Evolutionary conservation across 106 monocot genomes (phyloP).

Genomic region (Hemerocallis citrina): DNA sequence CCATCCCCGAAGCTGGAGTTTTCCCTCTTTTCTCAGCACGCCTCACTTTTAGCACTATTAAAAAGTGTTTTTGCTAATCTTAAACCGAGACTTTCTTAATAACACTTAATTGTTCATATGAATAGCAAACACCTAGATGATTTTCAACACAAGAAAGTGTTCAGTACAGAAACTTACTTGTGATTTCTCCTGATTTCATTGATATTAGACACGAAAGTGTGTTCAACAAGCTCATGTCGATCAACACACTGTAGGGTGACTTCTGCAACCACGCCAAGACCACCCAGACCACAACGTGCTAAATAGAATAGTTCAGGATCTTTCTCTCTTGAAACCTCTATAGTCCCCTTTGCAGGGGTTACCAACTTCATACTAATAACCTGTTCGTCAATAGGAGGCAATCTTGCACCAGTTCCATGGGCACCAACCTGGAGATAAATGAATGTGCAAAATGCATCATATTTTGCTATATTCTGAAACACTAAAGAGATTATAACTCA

Average conservation of each 20-base stretch:
- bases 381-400: conserved; percentile 93
- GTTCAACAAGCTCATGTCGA: conserved; percentile 91
- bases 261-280: conserved; percentile 95
- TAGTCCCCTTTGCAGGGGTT: conserved; percentile 85
- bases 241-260: conserved; percentile 93
- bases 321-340: conserved; percentile 76
- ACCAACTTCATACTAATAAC: conserved; percentile 95
- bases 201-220: conserved; percentile 76
- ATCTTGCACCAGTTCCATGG: conserved; percentile 84
- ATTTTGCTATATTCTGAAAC: neutral
- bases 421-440: conserved; percentile 70
- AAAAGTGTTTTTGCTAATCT: neutral
- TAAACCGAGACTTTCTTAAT: neutral
- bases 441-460: neutral
- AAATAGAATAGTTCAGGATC: conserved; percentile 86
- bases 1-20: too few relatives aligned
- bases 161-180: conserved; percentile 48
- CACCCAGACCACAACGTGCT: conserved; percentile 90
- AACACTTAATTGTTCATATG: neutral
- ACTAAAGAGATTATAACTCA: neutral
- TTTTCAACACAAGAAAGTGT: neutral
- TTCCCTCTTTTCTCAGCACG: too few relatives aligned
- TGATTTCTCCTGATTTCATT: conserved; percentile 84
- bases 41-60: neutral
- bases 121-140: neutral